phyloP scores from a whole-genome alignment of 805 yeast genomes.

The Isabelozyma rhagii region DNA sequence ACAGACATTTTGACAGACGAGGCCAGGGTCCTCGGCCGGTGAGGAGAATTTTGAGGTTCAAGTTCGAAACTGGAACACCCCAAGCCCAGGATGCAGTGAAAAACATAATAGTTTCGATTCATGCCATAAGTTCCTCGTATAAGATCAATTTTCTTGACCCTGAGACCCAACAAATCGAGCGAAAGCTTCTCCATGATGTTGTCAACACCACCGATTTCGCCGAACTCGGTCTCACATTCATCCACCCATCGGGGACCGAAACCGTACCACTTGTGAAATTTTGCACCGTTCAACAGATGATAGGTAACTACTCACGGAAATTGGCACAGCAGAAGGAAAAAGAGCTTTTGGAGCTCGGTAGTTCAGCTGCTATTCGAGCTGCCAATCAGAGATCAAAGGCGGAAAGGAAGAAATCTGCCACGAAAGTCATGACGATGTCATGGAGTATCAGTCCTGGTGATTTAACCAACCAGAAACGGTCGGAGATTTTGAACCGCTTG shows the following conservation, averaged over 20 bases:
- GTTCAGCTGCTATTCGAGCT: constrained; percentile 26
- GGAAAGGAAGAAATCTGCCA: constrained; percentile 34
- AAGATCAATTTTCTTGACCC: constrained; percentile 26
- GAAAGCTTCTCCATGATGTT: constrained; percentile 26
- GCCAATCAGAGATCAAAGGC: constrained; percentile 24
- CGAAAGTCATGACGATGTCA: constrained; percentile 26
- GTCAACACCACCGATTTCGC: constrained; percentile 26
- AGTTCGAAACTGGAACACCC: constrained; percentile 22
- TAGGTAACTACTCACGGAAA: constrained; percentile 25
- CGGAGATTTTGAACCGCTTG: constrained; percentile 30
- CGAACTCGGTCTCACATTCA: constrained; percentile 19
- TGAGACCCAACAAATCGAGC: constrained; percentile 15
- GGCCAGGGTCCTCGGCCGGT: background rate
- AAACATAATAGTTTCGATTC: constrained; percentile 19
- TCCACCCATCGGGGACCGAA: constrained; percentile 14
- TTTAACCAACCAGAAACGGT: constrained; percentile 33
- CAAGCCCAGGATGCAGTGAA: constrained; percentile 25
- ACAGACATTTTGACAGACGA: background rate
- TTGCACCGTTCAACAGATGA: constrained; percentile 28
- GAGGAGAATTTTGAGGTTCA: constrained; percentile 13
- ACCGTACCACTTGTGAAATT: constrained; percentile 25
- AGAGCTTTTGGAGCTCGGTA: constrained; percentile 31
- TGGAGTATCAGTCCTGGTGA: constrained; percentile 41
- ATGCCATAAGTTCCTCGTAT: constrained; percentile 12
- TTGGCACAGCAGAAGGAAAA: constrained; percentile 29